Conservation (phyloP, 2,329 filamentous ascomycete species). For the Pyricularia pennisetigena region DNA sequence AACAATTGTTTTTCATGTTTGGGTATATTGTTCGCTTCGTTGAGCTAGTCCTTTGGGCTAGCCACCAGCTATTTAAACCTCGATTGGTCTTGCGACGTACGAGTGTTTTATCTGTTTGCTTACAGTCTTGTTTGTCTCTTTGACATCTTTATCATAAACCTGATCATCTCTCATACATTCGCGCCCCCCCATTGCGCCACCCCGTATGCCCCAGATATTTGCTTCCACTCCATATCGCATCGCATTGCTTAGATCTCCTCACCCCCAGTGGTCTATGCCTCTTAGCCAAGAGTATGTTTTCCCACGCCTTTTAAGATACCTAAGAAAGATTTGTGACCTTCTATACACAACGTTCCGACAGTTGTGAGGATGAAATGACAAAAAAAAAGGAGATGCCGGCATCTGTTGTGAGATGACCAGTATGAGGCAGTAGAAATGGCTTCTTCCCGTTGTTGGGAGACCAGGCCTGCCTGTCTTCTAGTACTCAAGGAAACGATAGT, state of each 20-base stretch:
- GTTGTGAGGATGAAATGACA: background rate
- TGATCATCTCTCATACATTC: background rate
- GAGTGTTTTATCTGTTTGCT: background rate
- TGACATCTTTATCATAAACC: background rate
- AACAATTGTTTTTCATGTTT: background rate
- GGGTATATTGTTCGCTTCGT: background rate
- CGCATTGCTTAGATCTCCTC: background rate
- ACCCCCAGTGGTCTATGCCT: background rate
- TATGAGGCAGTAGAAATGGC: background rate
- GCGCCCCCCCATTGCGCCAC: background rate
- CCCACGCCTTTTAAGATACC: background rate
- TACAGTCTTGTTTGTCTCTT: background rate
- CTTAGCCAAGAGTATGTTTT: conserved; percentile 1
- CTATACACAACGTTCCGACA: background rate
- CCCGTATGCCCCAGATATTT: background rate
- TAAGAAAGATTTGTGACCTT: background rate
- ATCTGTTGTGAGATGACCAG: background rate
- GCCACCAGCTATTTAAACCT: background rate
- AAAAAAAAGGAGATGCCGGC: background rate
- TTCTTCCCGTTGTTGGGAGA: background rate
- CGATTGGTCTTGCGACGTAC: background rate
- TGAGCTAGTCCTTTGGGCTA: background rate
- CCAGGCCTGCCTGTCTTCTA: background rate
- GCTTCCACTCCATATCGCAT: background rate
- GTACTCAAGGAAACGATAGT: background rate